Evolutionary conservation across 371 early-diverging fungal species (phyloP).

Genomic region (Mucor sp.): DNA sequence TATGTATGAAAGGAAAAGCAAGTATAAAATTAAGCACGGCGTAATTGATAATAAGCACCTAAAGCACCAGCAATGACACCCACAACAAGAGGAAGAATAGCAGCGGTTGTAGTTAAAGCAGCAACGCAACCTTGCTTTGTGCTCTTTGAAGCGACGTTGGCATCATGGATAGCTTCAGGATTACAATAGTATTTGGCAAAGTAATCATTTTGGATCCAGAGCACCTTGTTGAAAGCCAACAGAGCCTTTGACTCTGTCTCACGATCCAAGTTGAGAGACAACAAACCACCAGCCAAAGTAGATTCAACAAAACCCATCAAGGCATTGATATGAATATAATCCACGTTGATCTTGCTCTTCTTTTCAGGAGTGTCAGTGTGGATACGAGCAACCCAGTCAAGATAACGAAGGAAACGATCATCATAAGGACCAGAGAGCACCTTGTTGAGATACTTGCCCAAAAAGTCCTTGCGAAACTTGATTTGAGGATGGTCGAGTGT

Average conservation of each 20-base stretch:
- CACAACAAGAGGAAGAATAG: conserved; percentile 26
- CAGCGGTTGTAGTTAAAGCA: conserved; percentile 7
- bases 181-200: conserved; percentile 80
- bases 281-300: conserved; percentile 64
- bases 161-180: conserved; percentile 17
- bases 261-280: conserved; percentile 61
- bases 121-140: not conserved
- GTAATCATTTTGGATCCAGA: conserved; percentile 90
- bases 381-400: conserved; percentile 79
- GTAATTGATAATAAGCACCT: conserved; percentile 24
- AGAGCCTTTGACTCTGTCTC: conserved; percentile 61
- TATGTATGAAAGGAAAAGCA: not conserved
- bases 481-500: conserved; percentile 69
- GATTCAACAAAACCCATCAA: conserved; percentile 75
- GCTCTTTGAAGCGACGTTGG: not conserved
- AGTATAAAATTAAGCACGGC: conserved; percentile 5
- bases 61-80: conserved; percentile 38
- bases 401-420: conserved; percentile 70
- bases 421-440: conserved; percentile 78
- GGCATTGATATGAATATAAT: conserved; percentile 82
- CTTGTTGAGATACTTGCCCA: conserved; percentile 72
- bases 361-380: conserved; percentile 71
- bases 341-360: conserved; percentile 79
- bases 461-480: conserved; percentile 81
- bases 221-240: conserved; percentile 79